Evolutionary conservation across 176 grass and related monocot genomes (phyloP).

Genomic region (Carex myosuroides): DNA sequence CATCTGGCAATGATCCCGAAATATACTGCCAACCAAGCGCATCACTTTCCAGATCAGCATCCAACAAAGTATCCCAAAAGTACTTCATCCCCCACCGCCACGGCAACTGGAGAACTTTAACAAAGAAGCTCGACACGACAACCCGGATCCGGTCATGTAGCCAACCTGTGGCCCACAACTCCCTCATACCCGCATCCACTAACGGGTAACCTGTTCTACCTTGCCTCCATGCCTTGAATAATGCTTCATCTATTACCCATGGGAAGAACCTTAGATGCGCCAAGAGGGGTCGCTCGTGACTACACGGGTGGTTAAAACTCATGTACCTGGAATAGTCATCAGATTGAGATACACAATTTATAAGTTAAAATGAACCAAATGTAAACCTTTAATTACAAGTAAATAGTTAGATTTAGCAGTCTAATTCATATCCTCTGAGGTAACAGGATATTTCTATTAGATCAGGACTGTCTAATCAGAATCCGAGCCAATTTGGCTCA

Average conservation of each 20-base stretch:
- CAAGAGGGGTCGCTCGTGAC: constrained; percentile 78
- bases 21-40: constrained; percentile 99
- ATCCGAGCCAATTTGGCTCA: no score
- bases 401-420: neutral
- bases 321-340: constrained; percentile 28
- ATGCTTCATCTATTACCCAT: constrained; percentile 65
- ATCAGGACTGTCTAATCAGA: no score
- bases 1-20: constrained; percentile 83
- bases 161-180: constrained; percentile 97
- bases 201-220: constrained; percentile 91
- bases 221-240: constrained; percentile 90
- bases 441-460: no score
- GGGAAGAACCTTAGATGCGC: constrained; percentile 84
- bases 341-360: neutral
- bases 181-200: constrained; percentile 95
- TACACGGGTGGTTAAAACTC: constrained; percentile 86
- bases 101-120: constrained; percentile 89
- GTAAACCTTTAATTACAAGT: neutral
- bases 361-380: neutral
- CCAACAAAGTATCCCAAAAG: constrained; percentile 95
- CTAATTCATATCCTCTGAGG: no score
- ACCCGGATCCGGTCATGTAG: constrained; percentile 89
- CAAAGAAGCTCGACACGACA: constrained; percentile 91
- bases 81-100: constrained; percentile 99
- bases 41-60: constrained; percentile 98